phyloP scores from a whole-genome alignment of 176 grass and related monocot genomes.

The Chloris gayana region DNA sequence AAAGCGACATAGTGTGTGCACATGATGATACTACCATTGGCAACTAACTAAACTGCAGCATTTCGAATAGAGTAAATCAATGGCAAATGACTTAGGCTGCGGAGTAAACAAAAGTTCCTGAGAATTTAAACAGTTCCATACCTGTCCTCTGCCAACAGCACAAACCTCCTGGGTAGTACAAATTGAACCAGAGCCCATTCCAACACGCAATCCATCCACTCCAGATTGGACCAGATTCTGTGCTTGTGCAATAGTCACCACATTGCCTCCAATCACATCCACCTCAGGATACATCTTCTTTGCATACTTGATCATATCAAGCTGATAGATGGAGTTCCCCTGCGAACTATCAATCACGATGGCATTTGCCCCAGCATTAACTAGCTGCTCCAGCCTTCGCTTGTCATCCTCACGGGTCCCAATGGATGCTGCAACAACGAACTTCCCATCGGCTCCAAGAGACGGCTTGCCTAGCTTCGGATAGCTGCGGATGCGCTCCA shows the following conservation, averaged over 20 bases:
- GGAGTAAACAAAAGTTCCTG: not conserved
- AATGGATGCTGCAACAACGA: slow-evolving; percentile 70
- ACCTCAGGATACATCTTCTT: slow-evolving; percentile 73
- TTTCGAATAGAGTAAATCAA: not conserved
- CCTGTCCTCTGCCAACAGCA: slow-evolving; percentile 88
- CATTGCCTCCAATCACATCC: slow-evolving; percentile 89
- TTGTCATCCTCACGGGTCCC: slow-evolving; percentile 88
- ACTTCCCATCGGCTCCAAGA: slow-evolving; percentile 66
- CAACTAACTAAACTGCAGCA: slow-evolving; percentile 20
- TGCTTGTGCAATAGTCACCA: slow-evolving; percentile 73
- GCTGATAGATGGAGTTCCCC: slow-evolving; percentile 90
- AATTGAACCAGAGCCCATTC: slow-evolving; percentile 95
- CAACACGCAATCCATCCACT: slow-evolving; percentile 84
- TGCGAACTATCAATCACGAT: slow-evolving; percentile 92
- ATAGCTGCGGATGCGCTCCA: slow-evolving; percentile 74
- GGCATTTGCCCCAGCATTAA: slow-evolving; percentile 77
- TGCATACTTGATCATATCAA: slow-evolving; percentile 83
- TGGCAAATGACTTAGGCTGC: not conserved
- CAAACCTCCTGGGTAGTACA: slow-evolving; percentile 97
- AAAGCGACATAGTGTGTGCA: not conserved
- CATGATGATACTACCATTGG: slow-evolving; percentile 2
- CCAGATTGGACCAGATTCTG: slow-evolving; percentile 78
- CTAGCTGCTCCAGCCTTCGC: slow-evolving; percentile 65
- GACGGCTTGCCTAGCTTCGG: slow-evolving; percentile 82
- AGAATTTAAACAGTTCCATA: slow-evolving; percentile 39